Evolutionary conservation across 1,139 yeast genomes (phyloP), one percentile per base, ranked within the genome.

Genomic region (Hanseniaspora sp.): DNA sequence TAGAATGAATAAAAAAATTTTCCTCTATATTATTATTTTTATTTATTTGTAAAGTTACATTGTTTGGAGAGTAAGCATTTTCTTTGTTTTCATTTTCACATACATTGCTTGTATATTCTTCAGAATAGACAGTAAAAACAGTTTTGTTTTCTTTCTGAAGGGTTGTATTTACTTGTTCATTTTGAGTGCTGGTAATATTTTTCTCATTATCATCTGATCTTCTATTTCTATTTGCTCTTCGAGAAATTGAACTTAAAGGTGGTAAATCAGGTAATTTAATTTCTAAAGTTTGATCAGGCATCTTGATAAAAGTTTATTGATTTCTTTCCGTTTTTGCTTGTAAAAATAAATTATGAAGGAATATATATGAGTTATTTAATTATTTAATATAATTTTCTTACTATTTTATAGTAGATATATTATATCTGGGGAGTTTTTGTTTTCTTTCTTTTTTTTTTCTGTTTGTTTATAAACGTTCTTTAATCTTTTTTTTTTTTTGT

Each of bases 371-470:
- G 23, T 23, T 3, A 23, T 3, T 23, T 23, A 4, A 3, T 23
- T 23, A 23, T 3, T 23, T 23, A 23, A 23, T 23, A 3, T 23
- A 3, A 3, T 23, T 23, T 23, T 23, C 4, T 23, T 3, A 23
- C 23, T 23, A 23, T 23, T 23, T 23, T 23, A 23, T 23, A 23
- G 4, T 23, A 23, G 23, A 23, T 3, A 23, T 23, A 23, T 2
- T 23, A 23, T 23, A 18, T 5, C 17, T 33, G 12, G 18, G 40
- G 7, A 12, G 31, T 34, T 33, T 33, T 2, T 83, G n/a, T n/a
- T n/a, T n/a, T n/a, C n/a, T n/a, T n/a, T 13, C 15, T 33, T 44
- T 44, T 34, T 33, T 33, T 44, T 31, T 30, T 42, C n/a, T 43
- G 18, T 8, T n/a, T n/a, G n/a, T n/a, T n/a, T n/a, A n/a, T n/a